Base-by-base conservation (phyloP, 2,329 filamentous ascomycete genomes). In the Chalaropsis ovoidea region DNA sequence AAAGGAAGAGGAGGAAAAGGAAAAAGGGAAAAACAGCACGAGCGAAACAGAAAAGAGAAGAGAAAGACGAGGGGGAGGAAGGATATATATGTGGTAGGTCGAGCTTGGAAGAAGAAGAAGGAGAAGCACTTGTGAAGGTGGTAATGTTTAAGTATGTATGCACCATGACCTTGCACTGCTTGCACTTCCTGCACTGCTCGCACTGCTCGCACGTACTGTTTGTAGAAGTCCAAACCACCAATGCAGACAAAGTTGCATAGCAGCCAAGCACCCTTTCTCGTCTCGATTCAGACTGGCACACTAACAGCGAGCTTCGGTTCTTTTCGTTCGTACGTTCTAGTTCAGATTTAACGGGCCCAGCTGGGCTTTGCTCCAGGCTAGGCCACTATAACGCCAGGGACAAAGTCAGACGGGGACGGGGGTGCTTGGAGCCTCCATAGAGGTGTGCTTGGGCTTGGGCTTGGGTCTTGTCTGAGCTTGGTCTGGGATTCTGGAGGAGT, bases 401-500 rank as follows among this genome's bases (percentile, higher is more conserved):
- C 52, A 56, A 22, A 56, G 8, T 56, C 52, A 39, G 52, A 56
- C 52, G 52, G 24, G 52, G 27, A 31, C 15, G 17, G 49, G 49
- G 49, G 52, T 56, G 52, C 52, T 56, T 56, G 52, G 52, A 35
- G 52, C 24, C 52, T 56, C 27, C 52, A 56, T 56, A 56, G 17
- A 56, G 52, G 52, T 56, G 52, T 27, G 52, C 52, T 56, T 56
- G 52, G 52, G 52, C 52, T 56, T 56, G 52, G 52, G 39, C 63
- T 64, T 64, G 49, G 35, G 49, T 64, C 39, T 35, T 64, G 63
- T 64, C 56, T 64, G 63, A 56, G 54, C 35, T 64, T 64, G 47
- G 63, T 64, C 63, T 60, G 63, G 63, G 63, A 64, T 64, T 58
- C 47, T 64, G 63, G 63, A 49, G 62, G 63, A 56, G 56, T 64